Base-by-base conservation (phyloP, 1,284 basidiomycete species). In the Rhodotorula sp. region DNA sequence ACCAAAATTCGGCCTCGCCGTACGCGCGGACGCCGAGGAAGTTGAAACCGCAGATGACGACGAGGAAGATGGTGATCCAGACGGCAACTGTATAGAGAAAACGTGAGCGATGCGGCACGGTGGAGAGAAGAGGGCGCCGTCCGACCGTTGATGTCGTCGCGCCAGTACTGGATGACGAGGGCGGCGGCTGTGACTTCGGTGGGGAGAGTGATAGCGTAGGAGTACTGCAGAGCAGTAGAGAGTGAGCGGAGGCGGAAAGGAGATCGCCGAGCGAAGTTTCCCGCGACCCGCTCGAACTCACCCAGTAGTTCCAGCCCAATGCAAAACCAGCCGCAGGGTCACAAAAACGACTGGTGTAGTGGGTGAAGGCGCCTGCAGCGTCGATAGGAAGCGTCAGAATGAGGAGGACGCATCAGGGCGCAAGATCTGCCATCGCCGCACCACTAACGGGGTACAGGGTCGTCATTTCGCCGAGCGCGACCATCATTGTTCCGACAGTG, bases 331-430 rank as follows among this genome's bases (percentile, higher is more conserved):
- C 78, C 10, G 80, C 79, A 53, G 80, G 68, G 46, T 73, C 71
- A 8, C 57, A 39, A 46, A 92, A 56, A 82, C 86, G 17, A 87
- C 88, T 68, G 87, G 86, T 78, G 85, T 90, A 73, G 88, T 82
- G 32, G 5, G 88, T 15, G 88, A 87, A 79, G 15, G 75, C 67
- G 30, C 74, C 73, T 0, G 70, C 55, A 44, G 30, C 36, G 22
- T 15, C 48, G 20, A 10, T 29, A 51, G 10, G 22, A 51, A 24
- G 49, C 39, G 49, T 51, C 24, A 24, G 49, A 9, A 51, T 22
- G 49, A 20, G 20, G 49, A 51, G 22, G 27, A 51, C 4, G 49
- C 24, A 19, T 44, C 24, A n/a, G 49, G 49, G 19, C 4, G 49
- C 22, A n/a, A 51, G 49, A n/a, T 44, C 39, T 44, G 39, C 9